Base-by-base conservation (phyloP, 2,329 filamentous ascomycete species). In the Phaeosphaeriaceae sp. region DNA sequence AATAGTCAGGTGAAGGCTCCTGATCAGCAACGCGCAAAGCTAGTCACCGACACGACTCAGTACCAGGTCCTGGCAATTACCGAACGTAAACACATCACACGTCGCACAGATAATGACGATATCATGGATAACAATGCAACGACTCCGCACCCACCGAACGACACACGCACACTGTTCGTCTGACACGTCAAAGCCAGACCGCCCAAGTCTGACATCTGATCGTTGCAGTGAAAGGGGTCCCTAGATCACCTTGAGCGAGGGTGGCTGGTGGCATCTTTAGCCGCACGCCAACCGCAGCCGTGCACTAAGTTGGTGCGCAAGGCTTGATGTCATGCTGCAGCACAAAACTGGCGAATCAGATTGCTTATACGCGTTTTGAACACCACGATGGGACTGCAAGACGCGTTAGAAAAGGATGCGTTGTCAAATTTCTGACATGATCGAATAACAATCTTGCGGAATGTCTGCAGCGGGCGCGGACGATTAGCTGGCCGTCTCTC, bases 251-350 rank as follows among this genome's bases (percentile, higher is more conserved):
- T 59, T 56, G 58, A 69, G 63, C 64, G 59, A 59, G 52, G n/a
- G 61, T 63, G 61, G 61, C 61, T 62, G 59, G 64, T 63, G 52
- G 64, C 61, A 69, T 54, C 52, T 58, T 51, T 64, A 62, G 63
- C 66, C 65, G 66, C 61, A 23, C 43, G 57, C 48, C 55, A 57
- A 64, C 61, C 60, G 51, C 52, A 52, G 50, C 48, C 42, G 50
- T 51, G 54, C 49, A 49, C 19, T 40, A 55, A 28, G 44, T 22
- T 56, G 54, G 57, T 49, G 51, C 48, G 40, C 56, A 56, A 61
- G 28, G 32, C 51, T 56, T 69, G 66, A 71, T 65, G 67, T 71
- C 67, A 70, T 63, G 30, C 42, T 60, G 61, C 66, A 63, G 55
- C 4, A 55, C 6, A 15, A 15, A 15, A 15, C 23, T 54, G 53